A percentile compares a stretch with the other conserved stretches of the same genome.
These are phyloP conservation scores for Gaeumannomyces tritici DNA, from an alignment of 2,329 filamentous ascomycete genomes.

Conservation along the genomic window DNA sequence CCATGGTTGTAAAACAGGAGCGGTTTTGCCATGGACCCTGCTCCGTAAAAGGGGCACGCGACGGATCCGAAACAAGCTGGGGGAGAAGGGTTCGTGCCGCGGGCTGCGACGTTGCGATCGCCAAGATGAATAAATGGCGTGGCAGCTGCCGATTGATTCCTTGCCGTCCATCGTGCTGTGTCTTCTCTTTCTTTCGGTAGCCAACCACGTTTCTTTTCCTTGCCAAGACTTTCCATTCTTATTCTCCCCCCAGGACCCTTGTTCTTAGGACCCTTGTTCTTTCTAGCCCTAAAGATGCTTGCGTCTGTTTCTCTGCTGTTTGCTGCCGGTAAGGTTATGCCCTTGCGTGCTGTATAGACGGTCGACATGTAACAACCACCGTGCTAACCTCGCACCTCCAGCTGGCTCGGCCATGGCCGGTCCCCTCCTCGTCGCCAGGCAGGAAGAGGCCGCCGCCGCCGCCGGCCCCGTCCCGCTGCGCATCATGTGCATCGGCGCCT, in stretches of 20 bases:
- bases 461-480: constrained; percentile 17
- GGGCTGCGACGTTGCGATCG: background rate
- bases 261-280: background rate
- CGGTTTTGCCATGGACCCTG: background rate
- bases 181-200: background rate
- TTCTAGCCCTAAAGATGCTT: background rate
- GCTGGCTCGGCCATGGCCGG: background rate
- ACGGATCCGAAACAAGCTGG: background rate
- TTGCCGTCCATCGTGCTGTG: background rate
- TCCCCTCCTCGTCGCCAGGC: background rate
- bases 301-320: background rate
- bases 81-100: no score
- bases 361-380: background rate
- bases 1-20: background rate
- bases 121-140: background rate
- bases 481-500: constrained; percentile 33
- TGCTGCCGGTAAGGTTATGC: background rate
- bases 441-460: background rate
- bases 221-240: background rate
- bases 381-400: background rate
- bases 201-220: background rate
- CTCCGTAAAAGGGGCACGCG: no score
- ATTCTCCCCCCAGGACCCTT: background rate
- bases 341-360: background rate
- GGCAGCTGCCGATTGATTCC: no score